Evolutionary conservation across 2,329 filamentous ascomycete species (phyloP).

Genomic region (Penicillium glabrum): DNA sequence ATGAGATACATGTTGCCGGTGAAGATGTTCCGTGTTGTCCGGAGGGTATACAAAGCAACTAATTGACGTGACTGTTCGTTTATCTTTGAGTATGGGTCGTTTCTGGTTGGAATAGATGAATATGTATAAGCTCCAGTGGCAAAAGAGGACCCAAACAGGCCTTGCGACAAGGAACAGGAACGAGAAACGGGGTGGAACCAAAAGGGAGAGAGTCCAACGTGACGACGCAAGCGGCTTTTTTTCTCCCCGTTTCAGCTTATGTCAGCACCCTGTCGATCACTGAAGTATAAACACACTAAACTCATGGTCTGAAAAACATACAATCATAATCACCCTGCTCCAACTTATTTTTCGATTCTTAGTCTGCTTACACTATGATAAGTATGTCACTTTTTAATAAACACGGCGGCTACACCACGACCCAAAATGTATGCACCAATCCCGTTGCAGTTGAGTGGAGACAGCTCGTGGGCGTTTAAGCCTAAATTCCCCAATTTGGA

Average conservation of each 20-base stretch:
- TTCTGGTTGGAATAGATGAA: background rate
- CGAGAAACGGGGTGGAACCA: background rate
- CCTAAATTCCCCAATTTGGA: background rate
- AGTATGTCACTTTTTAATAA: background rate
- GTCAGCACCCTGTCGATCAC: slow-evolving; percentile 4
- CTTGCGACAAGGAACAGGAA: background rate
- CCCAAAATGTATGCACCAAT: background rate
- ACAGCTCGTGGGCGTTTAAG: background rate
- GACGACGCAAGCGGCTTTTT: slow-evolving; percentile 9
- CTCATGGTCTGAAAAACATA: too few species aligned
- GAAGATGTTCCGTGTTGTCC: slow-evolving; percentile 8
- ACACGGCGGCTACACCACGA: background rate
- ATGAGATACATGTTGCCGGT: slow-evolving; percentile 39
- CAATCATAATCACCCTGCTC: too few species aligned
- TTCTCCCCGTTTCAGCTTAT: background rate
- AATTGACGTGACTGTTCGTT: background rate
- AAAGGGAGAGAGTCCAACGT: background rate
- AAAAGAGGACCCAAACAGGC: background rate
- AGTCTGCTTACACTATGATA: background rate
- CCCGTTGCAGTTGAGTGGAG: background rate
- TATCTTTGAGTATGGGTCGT: background rate
- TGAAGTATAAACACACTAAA: background rate
- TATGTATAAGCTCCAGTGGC: background rate
- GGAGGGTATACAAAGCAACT: slow-evolving; percentile 8
- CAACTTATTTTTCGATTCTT: too few species aligned